These are phyloP conservation scores for Beverwykella pulmonaria DNA, from an alignment of 495 filamentous ascomycete genomes.

Conservation along the genomic window DNA sequence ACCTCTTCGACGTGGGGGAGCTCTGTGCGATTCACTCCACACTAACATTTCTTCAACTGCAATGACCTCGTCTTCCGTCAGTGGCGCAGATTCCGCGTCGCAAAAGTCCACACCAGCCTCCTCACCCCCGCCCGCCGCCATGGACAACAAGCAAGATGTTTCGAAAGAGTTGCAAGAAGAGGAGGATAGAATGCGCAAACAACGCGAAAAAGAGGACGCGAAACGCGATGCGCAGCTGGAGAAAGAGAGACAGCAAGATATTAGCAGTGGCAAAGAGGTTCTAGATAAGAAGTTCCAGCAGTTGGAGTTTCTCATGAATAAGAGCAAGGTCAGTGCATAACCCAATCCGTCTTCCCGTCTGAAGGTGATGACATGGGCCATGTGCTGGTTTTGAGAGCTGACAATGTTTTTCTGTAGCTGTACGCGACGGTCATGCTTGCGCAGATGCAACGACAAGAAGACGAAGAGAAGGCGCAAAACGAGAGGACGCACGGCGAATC, in stretches of 20 bases:
- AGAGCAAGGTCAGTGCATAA: constrained; percentile 46
- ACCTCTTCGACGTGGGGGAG: not conserved
- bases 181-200: constrained; percentile 54
- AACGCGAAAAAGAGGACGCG: constrained; percentile 53
- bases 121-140: constrained; percentile 29
- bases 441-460: constrained; percentile 66
- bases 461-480: constrained; percentile 55
- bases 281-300: constrained; percentile 56
- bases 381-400: not conserved
- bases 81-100: constrained; percentile 22
- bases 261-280: constrained; percentile 53
- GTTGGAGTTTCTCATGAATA: constrained; percentile 51
- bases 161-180: constrained; percentile 53
- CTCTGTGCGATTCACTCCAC: not conserved
- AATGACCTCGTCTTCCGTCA: constrained; percentile 29
- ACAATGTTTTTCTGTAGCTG: constrained; percentile 37
- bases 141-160: constrained; percentile 23
- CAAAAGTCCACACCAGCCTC: constrained; percentile 39
- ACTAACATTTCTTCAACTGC: not conserved
- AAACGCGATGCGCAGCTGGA: constrained; percentile 54
- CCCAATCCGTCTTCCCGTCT: not conserved
- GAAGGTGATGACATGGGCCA: not conserved
- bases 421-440: constrained; percentile 60
- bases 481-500: constrained; percentile 50
- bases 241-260: constrained; percentile 50